Evolutionary conservation across 257 asterid genomes (phyloP), one percentile per base, ranked within the genome.

Genomic region (Coffea eugenioides): DNA sequence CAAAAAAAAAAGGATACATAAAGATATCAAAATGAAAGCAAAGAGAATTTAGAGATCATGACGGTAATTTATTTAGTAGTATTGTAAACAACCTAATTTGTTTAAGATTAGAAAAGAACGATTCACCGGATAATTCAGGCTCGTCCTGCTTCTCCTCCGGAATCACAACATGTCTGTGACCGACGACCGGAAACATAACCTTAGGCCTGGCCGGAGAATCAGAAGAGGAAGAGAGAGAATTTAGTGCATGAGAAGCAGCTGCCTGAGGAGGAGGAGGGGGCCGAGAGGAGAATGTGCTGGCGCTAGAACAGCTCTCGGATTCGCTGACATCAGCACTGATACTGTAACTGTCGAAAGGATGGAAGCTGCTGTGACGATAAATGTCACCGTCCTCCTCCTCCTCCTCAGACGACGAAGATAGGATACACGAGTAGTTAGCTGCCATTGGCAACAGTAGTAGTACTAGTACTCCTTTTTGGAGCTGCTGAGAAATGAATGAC

Each of bases 271-370:
- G 21, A 41, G 68, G 48, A 62, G 65, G 18, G 16, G 69, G 31
- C 36, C 69, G 21, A 41, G 92, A 88, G 34, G 97, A 88, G 80
- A 90, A 88, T 2, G 93, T 86, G 68, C 84, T 84, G 23, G 86
- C 88, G 83, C 91, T 89, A 31, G 93, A 90, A 25, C 91, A 91
- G 72, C 94, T 90, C 91, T 90, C 99, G 81, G 98, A 95, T 82
- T 95, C 98, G 78, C 98, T 93, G 76, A 93, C 87, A 85, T 95
- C 99, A 73, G 99, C 99, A 82, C 97, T 94, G 59, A 88, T 69
- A 83, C 95, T 90, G 83, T 94, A 94, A 85, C 91, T 73, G 76
- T 88, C 93, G 80, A 85, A 20, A 87, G 90, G 76, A 76, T 89
- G 59, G 59, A 12, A 68, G 90, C 90, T 81, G 80, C 84, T 39